Base-by-base conservation (phyloP, 768 basidiomycete genomes). In the Suillus paluster region DNA sequence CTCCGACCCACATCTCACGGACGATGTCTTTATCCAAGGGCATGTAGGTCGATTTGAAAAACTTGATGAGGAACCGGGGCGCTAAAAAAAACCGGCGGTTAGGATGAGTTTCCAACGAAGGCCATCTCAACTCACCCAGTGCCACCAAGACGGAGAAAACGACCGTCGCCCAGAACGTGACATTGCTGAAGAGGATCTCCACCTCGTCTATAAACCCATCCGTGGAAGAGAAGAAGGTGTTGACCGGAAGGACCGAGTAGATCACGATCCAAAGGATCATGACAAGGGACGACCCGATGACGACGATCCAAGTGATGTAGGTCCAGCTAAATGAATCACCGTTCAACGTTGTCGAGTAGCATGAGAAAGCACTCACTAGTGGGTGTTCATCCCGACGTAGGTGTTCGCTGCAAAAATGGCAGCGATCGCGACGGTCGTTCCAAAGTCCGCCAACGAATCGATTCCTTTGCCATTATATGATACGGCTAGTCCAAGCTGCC, bases 11-110 rank as follows among this genome's bases (percentile, higher is more conserved):
- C 85, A 88, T 90, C 79, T 99, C 97, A 33, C 97, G 88, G 9
- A 99, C 81, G 60, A 98, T 88, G 68, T 97, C 92, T 71, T 87
- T 90, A 81, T 99, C 97, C 19, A 88, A 79, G 3, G 96, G 95
- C 53, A 73, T 77, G 69, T 95, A 97, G 1, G 88, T 83, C 1
- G 87, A 80, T 11, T 83, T 79, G 63, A 89, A 70, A 71, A 85
- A 94, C 70, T 93, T 92, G 75, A 87, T 79, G 36, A 96, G 58
- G 79, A 92, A 94, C 17, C 93, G 86, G 0, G 97, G 97, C 6
- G 87, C 92, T 94, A 63, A 23, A 30, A 63, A 23, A 30, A 33
- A 27, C 55, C 25, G 19, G 38, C 27, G n/a, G 30, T 42, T 21
- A 36, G 50, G n/a, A 57, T 69, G 36, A 70, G 58, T 58, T 5